Base-by-base conservation (phyloP, 169 alveolate species). In the Eimeria falciformis region DNA sequence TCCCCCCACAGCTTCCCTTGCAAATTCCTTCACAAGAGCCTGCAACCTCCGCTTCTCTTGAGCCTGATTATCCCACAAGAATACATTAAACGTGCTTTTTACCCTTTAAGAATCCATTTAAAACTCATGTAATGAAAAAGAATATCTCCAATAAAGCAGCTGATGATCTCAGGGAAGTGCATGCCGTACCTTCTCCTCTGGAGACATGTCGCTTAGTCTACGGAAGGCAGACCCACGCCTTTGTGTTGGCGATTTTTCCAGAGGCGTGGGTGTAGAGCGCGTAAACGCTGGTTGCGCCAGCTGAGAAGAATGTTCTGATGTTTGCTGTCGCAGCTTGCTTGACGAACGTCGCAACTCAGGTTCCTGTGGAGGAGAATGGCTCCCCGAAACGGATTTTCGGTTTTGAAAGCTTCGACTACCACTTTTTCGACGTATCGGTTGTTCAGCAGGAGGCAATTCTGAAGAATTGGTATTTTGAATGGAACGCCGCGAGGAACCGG, bases 1-100 rank as follows among this genome's bases (percentile, higher is more conserved):
- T 3, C 90, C 90, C n/a, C 77, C 53, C 5, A 81, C 90, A 23
- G 90, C 90, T 40, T 81, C 90, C 37, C 25, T 50, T 17, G 90
- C 90, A 40, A 81, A 81, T 29, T 81, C 90, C 23, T 81, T 81
- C 3, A 81, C 90, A n/a, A 81, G 90, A 2, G 90, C 90, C 40
- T 81, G 90, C 77, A 81, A n/a, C 58, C 90, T 18, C 55, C 37
- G 23, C 56, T 81, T 81, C 77, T 81, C 90, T 37, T 81, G 56
- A 21, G 29, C 90, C 90, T 81, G 77, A 14, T 9, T 14, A 47
- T n/a, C n/a, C n/a, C n/a, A n/a, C n/a, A 47, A 47, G 14, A 47
- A 47, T 47, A 47, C 6, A 47, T 9, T 47, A 47, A 47, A 47
- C 14, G 14, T 47, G 6, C 14, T 9, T 47, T 47, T 47, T 47